Evolutionary conservation across 768 basidiomycete species (phyloP).

Genomic region (Amanita pseudoporphyria): DNA sequence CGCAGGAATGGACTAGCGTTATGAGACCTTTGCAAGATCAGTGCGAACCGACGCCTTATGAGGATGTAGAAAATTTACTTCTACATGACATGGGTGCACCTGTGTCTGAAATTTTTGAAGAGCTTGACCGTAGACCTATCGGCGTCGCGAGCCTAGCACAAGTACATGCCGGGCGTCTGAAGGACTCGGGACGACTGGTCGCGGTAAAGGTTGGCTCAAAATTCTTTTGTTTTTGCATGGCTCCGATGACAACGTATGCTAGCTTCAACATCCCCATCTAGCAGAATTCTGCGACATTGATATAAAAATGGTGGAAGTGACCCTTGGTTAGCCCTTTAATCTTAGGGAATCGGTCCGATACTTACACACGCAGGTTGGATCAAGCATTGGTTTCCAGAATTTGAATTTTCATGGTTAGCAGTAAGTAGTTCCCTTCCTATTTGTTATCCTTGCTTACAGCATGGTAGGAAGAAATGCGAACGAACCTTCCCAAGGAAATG

Average conservation of each 20-base stretch:
- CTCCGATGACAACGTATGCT: constrained; percentile 2
- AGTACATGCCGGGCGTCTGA: constrained; percentile 78
- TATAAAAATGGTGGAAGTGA: constrained; percentile 74
- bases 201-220: constrained; percentile 66
- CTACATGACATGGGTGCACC: constrained; percentile 65
- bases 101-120: constrained; percentile 68
- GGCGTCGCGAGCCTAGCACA: constrained; percentile 96
- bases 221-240: neutral
- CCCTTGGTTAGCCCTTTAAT: constrained; percentile 38
- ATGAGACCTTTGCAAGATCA: constrained; percentile 74
- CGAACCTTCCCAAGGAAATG: constrained; percentile 89
- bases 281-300: constrained; percentile 90
- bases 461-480: constrained; percentile 84
- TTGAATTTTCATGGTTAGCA: constrained; percentile 89
- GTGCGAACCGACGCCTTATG: constrained; percentile 82
- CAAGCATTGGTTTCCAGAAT: constrained; percentile 90
- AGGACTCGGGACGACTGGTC: constrained; percentile 60
- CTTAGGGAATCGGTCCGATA: neutral
- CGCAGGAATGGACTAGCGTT: constrained; percentile 41
- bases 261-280: constrained; percentile 90
- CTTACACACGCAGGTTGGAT: constrained; percentile 50
- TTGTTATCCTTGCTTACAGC: constrained; percentile 21
- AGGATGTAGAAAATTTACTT: constrained; percentile 70
- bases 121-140: constrained; percentile 82
- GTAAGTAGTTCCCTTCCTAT: constrained; percentile 24